Evolutionary conservation across 495 filamentous ascomycete species (phyloP), one percentile per base, ranked within the genome.

Genomic region (Neurospora intermedia): DNA sequence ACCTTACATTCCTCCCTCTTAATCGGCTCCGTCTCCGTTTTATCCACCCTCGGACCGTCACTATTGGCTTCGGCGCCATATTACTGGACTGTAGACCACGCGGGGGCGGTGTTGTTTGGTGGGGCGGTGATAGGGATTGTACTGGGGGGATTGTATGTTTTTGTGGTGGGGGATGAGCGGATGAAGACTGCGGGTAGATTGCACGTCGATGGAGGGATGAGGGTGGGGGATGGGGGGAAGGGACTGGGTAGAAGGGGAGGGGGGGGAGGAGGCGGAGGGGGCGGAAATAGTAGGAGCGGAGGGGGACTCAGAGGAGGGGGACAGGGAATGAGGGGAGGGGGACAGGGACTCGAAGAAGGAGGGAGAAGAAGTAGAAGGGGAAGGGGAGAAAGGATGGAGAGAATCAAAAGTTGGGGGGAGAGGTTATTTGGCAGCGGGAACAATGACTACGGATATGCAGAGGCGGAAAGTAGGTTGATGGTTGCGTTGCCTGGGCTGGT

Each of bases 1-100:
- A 78, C 76, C 71, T 35, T 77, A 4, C 80, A 81, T 39, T 81
- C 78, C 70, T 78, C 76, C 31, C 74, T 75, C 0, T 74, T 81
- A 0, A 77, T 81, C 2, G 80, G 78, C 4, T 71, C 48, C 11
- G 72, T 74, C 1, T 76, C 76, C 0, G 78, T 78, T 18, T 77
- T 81, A 0, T 80, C 80, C 10, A 76, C 76, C 1, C 70, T 80
- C 1, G 80, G 80, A 0, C 79, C 80, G 0, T 70, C 77, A 31
- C 11, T 81, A 8, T 75, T 81, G 1, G 45, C 38, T 16, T 16
- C 42, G 2, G 73, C 74, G 0, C 80, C 80, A 0, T 81, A 81
- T 48, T 18, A 54, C 2, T 81, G 79, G 79, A 78, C 76, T 66
- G 2, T n/a, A 70, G 1, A 38, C 35, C 69, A 80, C 69, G 41